phyloP scores from a whole-genome alignment of 768 basidiomycete genomes.

The Russula sp. region DNA sequence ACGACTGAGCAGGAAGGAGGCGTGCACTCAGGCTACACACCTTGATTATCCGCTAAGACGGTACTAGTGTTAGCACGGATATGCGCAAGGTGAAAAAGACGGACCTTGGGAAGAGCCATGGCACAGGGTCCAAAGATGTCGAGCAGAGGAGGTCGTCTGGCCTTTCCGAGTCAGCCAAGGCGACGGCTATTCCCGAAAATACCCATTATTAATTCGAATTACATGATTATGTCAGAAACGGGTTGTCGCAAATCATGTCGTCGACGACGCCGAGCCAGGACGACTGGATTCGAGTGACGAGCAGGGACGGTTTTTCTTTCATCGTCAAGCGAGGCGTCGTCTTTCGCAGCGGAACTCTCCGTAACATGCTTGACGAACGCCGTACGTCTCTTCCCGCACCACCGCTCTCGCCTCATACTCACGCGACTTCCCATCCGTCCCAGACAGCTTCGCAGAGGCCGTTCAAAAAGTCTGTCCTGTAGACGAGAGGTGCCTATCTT shows the following conservation, averaged over 20 bases:
- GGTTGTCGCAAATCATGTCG: background rate
- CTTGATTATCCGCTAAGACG: slow-evolving; percentile 46
- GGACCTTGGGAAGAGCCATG: slow-evolving; percentile 52
- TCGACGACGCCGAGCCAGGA: slow-evolving; percentile 24
- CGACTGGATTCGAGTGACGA: slow-evolving; percentile 72
- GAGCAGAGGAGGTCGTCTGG: no score
- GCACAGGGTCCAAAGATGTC: background rate
- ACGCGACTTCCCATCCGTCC: background rate
- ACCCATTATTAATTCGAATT: background rate
- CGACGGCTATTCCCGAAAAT: slow-evolving; percentile 2
- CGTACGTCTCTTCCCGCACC: slow-evolving; percentile 43
- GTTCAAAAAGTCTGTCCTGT: slow-evolving; percentile 60
- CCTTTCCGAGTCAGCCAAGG: background rate
- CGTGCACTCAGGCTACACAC: slow-evolving; percentile 25
- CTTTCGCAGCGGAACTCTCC: slow-evolving; percentile 71
- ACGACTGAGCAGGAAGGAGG: background rate
- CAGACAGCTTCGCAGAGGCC: slow-evolving; percentile 73
- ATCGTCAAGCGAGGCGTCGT: slow-evolving; percentile 72
- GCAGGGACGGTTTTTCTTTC: slow-evolving; percentile 75
- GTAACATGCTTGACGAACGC: slow-evolving; percentile 62
- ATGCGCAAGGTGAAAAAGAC: background rate
- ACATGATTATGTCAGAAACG: slow-evolving; percentile 2
- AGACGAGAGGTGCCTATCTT: slow-evolving; percentile 51
- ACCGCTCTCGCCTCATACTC: slow-evolving; percentile 5
- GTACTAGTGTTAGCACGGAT: slow-evolving; percentile 11